Base-by-base conservation (phyloP, 441 rosid species). In the Erodium moschatum region DNA sequence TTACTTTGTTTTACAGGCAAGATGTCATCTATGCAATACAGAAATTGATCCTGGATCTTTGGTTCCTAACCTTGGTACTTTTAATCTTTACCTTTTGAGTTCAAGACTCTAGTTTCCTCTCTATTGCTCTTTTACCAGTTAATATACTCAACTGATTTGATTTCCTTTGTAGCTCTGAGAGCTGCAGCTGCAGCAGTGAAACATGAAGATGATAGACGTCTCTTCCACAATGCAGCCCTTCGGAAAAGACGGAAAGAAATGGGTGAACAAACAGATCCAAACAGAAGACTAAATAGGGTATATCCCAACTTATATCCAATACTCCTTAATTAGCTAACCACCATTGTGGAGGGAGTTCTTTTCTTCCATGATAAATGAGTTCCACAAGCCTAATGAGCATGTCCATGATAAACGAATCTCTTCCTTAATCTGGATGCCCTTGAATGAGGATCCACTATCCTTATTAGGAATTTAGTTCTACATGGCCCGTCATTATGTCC, bases 221-320 rank as follows among this genome's bases (percentile, higher is more conserved):
- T 89, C 66, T 90, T 93, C 80, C 96, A 87, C 75, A 93, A 93
- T 74, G 92, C 97, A 67, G 78, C 96, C 72, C 87, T 87, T 67
- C 87, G 98, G 56, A 93, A 90, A 80, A 91, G 95, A 73, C 85
- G 97, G 79, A 93, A 89, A 81, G 98, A 89, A 77, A 81, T 89
- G 84, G 89, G 87, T 70, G 95, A 90, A 68, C 96, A 87, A 73
- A 73, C 81, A 78, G 92, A 89, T 83, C 66, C 82, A 72, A 77
- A 76, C 6, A 93, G 89, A 83, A 85, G 83, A 82, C 75, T 71
- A 58, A 72, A 77, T 78, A 81, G 78, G 89, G 84, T 85, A 84
- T 67, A 67, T 8, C 64, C 75, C 65, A 63, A 66, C 65, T 67
- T 46, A 48, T 64, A 5, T 50, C 16, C 38, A 12, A 24, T 60